A percentile compares a stretch with the other conserved stretches of the same genome.
phyloP scores from a whole-genome alignment of 768 basidiomycete species.

The Lactarius quietus region DNA sequence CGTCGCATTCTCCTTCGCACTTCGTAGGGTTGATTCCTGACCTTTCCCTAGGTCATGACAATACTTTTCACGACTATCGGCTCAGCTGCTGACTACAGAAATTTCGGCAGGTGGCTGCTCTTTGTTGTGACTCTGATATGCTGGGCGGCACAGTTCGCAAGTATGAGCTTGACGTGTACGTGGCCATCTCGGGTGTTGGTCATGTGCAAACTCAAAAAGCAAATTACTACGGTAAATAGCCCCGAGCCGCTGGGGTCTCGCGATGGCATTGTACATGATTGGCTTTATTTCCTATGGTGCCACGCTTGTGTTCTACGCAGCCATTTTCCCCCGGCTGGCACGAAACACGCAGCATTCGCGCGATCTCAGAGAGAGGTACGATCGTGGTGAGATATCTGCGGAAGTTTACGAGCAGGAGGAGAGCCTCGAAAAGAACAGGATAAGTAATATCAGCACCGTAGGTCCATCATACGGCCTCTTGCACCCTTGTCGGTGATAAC shows the following conservation, averaged over 20 bases:
- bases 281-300: conserved; percentile 78
- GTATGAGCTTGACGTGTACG: conserved; percentile 68
- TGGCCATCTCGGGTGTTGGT: conserved; percentile 11
- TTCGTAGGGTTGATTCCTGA: neutral
- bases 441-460: conserved; percentile 81
- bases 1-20: conserved; percentile 28
- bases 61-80: conserved; percentile 72
- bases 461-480: conserved; percentile 21
- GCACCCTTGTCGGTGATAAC: neutral
- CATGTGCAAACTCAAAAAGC: neutral
- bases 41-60: conserved; percentile 59
- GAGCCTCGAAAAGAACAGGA: conserved; percentile 76
- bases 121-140: conserved; percentile 66
- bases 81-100: conserved; percentile 69
- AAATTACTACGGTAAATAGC: conserved; percentile 34
- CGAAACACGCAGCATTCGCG: conserved; percentile 67
- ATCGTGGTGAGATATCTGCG: conserved; percentile 52
- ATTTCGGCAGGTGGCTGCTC: conserved; percentile 77
- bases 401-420: conserved; percentile 74
- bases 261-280: conserved; percentile 75
- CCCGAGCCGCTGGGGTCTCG: conserved; percentile 63
- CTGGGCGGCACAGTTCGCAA: conserved; percentile 79
- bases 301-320: conserved; percentile 77
- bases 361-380: conserved; percentile 50
- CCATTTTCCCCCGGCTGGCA: conserved; percentile 73